phyloP scores from a whole-genome alignment of 2,329 filamentous ascomycete genomes.

The Aquanectria penicillioides region DNA sequence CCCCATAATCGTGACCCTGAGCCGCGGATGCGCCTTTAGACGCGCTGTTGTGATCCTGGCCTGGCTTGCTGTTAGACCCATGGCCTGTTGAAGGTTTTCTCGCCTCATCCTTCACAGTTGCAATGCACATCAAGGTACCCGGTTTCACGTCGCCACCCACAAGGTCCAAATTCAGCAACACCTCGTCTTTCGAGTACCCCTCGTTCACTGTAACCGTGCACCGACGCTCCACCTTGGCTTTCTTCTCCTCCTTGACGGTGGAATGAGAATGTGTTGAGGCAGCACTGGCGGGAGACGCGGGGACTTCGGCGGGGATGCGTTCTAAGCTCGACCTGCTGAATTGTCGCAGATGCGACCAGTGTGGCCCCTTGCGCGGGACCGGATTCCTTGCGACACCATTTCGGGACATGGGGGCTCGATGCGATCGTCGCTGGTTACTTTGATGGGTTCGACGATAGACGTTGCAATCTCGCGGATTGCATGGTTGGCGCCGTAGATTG shows the following conservation, averaged over 20 bases:
- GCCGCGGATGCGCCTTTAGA: slow-evolving; percentile 33
- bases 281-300: slow-evolving; percentile 59
- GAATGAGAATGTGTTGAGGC: slow-evolving; percentile 63
- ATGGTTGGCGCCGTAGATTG: slow-evolving; percentile 32
- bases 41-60: slow-evolving; percentile 40
- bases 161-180: slow-evolving; percentile 79
- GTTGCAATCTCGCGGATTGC: slow-evolving; percentile 34
- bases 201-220: slow-evolving; percentile 74
- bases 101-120: slow-evolving; percentile 65
- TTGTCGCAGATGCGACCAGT: slow-evolving; percentile 65
- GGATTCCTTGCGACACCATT: slow-evolving; percentile 40
- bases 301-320: slow-evolving; percentile 50
- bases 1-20: slow-evolving; percentile 37
- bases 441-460: slow-evolving; percentile 26
- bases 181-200: slow-evolving; percentile 79
- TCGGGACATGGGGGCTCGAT: slow-evolving; percentile 40
- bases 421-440: slow-evolving; percentile 33
- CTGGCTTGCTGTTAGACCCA: slow-evolving; percentile 46
- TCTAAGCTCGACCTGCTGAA: slow-evolving; percentile 60
- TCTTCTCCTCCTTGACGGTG: slow-evolving; percentile 51
- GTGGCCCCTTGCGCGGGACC: slow-evolving; percentile 56
- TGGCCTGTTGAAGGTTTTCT: slow-evolving; percentile 47
- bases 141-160: slow-evolving; percentile 71
- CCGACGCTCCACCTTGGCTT: slow-evolving; percentile 53
- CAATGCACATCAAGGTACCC: slow-evolving; percentile 78